Conservation (phyloP, 164 flowering plant species). For the Protea cynaroides region DNA sequence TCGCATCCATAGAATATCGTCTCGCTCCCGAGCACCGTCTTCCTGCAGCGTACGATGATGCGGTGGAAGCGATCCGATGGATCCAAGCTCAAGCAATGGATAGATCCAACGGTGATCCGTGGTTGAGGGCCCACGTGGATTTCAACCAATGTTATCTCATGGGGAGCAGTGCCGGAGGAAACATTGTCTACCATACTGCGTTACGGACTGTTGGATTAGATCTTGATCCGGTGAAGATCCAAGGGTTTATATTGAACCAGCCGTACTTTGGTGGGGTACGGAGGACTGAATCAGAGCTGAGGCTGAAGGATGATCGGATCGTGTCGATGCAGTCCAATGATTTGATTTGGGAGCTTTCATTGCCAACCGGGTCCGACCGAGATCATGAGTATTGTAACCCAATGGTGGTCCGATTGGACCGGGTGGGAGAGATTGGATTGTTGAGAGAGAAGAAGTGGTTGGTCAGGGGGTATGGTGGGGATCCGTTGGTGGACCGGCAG, state of each 20-base stretch:
- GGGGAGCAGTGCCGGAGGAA: constrained; percentile 68
- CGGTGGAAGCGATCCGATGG: constrained; percentile 50
- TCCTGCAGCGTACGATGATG: constrained; percentile 67
- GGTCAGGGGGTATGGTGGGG: constrained; percentile 1
- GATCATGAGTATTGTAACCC: constrained; percentile 57
- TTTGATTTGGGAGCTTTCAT: constrained; percentile 43
- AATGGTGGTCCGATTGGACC: neutral
- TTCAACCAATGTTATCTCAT: constrained; percentile 41
- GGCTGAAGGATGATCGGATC: constrained; percentile 21
- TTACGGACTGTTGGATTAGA: constrained; percentile 28
- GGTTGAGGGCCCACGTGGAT: constrained; percentile 44
- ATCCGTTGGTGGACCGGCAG: constrained; percentile 17
- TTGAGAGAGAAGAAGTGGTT: neutral
- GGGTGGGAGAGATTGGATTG: constrained; percentile 7
- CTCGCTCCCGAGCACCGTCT: constrained; percentile 75
- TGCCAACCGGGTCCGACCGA: constrained; percentile 47
- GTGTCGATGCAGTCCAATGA: constrained; percentile 36
- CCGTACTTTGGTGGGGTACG: constrained; percentile 45
- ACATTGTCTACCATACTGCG: constrained; percentile 47
- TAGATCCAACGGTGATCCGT: constrained; percentile 18
- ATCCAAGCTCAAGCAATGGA: constrained; percentile 24
- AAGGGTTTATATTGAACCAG: constrained; percentile 46
- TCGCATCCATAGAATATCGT: constrained; percentile 58
- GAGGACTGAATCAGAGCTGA: constrained; percentile 50
- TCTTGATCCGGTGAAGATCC: constrained; percentile 30